Percentiles rank a stretch among this genome's conserved stretches.
phyloP scores from a whole-genome alignment of 306 rosid genomes.

The Urtica urens region DNA sequence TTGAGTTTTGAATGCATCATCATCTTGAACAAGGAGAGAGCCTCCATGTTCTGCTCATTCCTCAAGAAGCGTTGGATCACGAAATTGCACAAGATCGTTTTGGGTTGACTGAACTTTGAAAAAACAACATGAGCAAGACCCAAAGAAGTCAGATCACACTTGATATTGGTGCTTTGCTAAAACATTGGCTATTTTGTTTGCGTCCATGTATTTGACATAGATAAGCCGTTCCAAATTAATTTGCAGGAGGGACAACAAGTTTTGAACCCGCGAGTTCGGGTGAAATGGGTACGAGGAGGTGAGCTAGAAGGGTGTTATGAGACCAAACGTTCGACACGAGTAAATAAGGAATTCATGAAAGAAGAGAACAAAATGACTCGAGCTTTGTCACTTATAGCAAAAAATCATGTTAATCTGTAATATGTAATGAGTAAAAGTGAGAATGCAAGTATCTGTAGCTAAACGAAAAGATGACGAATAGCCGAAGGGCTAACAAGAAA shows the following conservation, averaged over 20 bases:
- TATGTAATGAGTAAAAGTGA: no score
- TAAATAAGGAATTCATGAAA: conserved; percentile 32
- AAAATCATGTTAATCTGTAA: no score
- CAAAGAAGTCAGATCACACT: conserved; percentile 41
- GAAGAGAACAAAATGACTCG: no score
- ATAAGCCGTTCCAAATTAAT: conserved; percentile 24
- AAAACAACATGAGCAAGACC: conserved; percentile 40
- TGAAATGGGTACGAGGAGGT: conserved; percentile 8
- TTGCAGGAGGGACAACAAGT: conserved; percentile 36
- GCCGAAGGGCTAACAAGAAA: no score
- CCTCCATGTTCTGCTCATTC: conserved; percentile 29
- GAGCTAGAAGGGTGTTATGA: conserved; percentile 9
- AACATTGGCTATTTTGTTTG: conserved; percentile 36
- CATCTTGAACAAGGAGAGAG: conserved; percentile 32
- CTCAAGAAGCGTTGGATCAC: conserved; percentile 46
- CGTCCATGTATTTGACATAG: conserved; percentile 47
- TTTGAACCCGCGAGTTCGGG: conserved; percentile 12
- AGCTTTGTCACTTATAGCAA: no score
- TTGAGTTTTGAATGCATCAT: conserved; percentile 41
- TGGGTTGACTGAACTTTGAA: conserved; percentile 33
- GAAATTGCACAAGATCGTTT: conserved; percentile 43
- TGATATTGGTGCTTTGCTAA: conserved; percentile 26
- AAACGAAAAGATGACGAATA: no score
- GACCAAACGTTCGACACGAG: conserved; percentile 15
- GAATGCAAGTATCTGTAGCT: no score